Conservation (phyloP, 2,329 filamentous ascomycete species). For the Talaromyces albobiverticillius region DNA sequence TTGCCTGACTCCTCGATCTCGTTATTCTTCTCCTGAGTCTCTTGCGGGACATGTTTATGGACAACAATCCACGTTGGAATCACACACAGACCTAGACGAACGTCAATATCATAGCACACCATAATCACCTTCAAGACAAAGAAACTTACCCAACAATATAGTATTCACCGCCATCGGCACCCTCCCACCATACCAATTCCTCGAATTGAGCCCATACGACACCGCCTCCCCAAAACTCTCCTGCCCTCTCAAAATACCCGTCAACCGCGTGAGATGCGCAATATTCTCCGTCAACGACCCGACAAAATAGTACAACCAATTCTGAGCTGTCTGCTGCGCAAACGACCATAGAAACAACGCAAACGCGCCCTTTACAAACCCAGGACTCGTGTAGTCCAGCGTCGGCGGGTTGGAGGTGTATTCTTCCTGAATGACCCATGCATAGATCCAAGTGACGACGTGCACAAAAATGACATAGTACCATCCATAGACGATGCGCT, state of each 20-base stretch:
- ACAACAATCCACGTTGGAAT: constrained; percentile 28
- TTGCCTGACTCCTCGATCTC: neutral
- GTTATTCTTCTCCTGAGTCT: constrained; percentile 14
- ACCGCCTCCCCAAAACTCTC: constrained; percentile 47
- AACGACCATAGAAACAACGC: constrained; percentile 51
- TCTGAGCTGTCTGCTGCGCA: constrained; percentile 52
- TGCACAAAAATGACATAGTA: constrained; percentile 48
- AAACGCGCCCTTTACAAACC: constrained; percentile 49
- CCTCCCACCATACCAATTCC: constrained; percentile 41
- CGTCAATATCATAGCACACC: neutral
- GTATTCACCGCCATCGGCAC: constrained; percentile 43
- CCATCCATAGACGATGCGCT: constrained; percentile 44
- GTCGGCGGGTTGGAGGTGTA: constrained; percentile 43
- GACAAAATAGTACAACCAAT: constrained; percentile 57
- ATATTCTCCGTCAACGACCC: constrained; percentile 57
- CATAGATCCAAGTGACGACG: constrained; percentile 51
- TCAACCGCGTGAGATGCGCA: constrained; percentile 45
- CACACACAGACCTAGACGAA: constrained; percentile 21
- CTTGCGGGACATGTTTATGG: constrained; percentile 20
- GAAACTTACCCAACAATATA: constrained; percentile 30
- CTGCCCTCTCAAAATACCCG: constrained; percentile 44
- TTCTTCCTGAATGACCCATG: constrained; percentile 53
- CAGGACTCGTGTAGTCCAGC: constrained; percentile 42
- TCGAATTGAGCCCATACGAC: constrained; percentile 43
- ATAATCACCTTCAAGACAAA: no score